A percentile compares a stretch with the other conserved stretches of the same genome.
These are phyloP conservation scores for Lathyrus aphaca DNA, from an alignment of 306 rosid genomes.

Conservation along the genomic window DNA sequence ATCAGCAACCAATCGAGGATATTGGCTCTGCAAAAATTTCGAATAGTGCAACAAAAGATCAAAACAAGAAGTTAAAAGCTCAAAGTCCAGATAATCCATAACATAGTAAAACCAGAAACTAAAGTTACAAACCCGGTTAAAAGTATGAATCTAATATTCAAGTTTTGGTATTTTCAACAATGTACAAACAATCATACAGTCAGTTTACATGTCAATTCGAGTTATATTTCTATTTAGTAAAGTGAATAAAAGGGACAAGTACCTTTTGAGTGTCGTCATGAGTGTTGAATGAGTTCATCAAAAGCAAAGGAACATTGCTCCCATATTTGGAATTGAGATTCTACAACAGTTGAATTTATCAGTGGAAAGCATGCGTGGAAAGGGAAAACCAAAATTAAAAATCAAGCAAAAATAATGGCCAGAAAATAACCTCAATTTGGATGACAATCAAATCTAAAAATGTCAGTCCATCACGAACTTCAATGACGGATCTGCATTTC, in stretches of 20 bases:
- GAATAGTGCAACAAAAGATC: slow-evolving; percentile 23
- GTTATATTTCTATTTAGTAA: slow-evolving; percentile 12
- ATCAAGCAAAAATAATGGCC: slow-evolving; percentile 33
- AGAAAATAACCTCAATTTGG: slow-evolving; percentile 80
- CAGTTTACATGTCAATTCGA: slow-evolving; percentile 17
- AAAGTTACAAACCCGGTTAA: slow-evolving; percentile 78
- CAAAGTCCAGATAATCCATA: slow-evolving; percentile 25
- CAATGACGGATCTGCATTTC: slow-evolving; percentile 86
- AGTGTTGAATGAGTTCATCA: slow-evolving; percentile 99
- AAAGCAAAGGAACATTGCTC: slow-evolving; percentile 85
- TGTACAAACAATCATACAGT: slow-evolving; percentile 55
- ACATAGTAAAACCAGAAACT: slow-evolving; percentile 31
- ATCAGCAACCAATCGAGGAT: slow-evolving; percentile 83
- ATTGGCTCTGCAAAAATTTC: slow-evolving; percentile 77
- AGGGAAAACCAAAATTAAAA: slow-evolving; percentile 14
- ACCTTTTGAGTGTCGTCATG: slow-evolving; percentile 93
- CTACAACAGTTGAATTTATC: slow-evolving; percentile 47
- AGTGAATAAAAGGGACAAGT: slow-evolving; percentile 17
- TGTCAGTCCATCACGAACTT: slow-evolving; percentile 92
- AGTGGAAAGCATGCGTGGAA: slow-evolving; percentile 17
- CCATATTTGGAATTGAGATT: slow-evolving; percentile 84
- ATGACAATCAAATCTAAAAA: slow-evolving; percentile 94
- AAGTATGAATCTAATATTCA: slow-evolving; percentile 83
- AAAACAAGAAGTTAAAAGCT: slow-evolving; percentile 35
- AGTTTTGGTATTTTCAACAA: slow-evolving; percentile 66